phyloP scores from a whole-genome alignment of 495 filamentous ascomycete genomes.

The Trichoderma gamsii region DNA sequence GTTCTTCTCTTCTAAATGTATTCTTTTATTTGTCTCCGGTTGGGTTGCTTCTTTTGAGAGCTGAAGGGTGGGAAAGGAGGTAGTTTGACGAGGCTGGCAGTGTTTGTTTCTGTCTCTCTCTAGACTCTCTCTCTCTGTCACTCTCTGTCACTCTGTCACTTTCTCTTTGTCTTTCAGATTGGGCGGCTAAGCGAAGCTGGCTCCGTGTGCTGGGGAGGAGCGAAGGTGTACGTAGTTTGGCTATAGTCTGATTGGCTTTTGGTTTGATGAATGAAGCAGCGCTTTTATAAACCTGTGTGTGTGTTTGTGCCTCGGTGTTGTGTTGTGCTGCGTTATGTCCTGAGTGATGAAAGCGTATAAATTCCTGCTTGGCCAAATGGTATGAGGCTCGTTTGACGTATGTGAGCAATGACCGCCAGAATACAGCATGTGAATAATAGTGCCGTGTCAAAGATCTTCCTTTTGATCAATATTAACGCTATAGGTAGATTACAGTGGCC shows the following conservation, averaged over 20 bases:
- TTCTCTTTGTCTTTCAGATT: background rate
- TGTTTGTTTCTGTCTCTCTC: no score
- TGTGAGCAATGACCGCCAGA: no score
- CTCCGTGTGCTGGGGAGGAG: background rate
- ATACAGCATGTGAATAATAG: no score
- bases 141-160: background rate
- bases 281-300: background rate
- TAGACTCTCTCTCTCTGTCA: background rate
- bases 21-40: background rate
- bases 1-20: background rate
- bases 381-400: no score
- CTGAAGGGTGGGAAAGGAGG: background rate
- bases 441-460: no score
- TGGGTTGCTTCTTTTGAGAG: background rate
- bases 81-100: background rate
- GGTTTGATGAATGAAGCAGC: conserved; percentile 13
- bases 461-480: no score
- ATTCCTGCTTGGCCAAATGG: no score
- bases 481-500: no score
- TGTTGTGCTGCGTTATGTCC: no score
- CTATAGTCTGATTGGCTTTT: conserved; percentile 1
- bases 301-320: background rate
- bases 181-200: background rate
- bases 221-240: background rate
- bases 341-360: no score